Evolutionary conservation across 208 protist species (phyloP).

Genomic region (Angomonas ambiguus): DNA sequence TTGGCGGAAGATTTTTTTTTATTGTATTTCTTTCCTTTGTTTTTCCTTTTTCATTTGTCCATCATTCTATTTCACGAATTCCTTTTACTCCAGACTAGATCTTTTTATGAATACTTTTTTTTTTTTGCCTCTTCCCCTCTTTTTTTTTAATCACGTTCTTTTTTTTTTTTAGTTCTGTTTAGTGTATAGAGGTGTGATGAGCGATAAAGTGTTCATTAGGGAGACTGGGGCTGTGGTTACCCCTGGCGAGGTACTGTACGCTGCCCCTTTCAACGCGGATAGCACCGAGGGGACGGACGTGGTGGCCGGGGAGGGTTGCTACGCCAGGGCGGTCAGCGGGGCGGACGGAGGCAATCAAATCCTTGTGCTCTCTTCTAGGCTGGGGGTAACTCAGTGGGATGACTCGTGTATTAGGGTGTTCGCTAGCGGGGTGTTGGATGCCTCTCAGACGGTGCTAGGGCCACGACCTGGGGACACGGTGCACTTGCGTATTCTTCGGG

Average conservation of each 20-base stretch:
- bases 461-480: constrained; percentile 55
- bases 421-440: neutral
- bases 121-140: neutral
- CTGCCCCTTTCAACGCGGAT: constrained; percentile 16
- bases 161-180: constrained; percentile 5
- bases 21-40: neutral
- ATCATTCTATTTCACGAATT: neutral
- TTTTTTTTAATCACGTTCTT: constrained; percentile 16
- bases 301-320: constrained; percentile 50
- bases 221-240: neutral
- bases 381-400: constrained; percentile 75
- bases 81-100: too few relatives aligned
- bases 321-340: constrained; percentile 26
- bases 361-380: constrained; percentile 33
- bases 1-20: neutral
- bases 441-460: constrained; percentile 26
- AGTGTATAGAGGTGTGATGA: neutral
- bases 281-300: constrained; percentile 18
- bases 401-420: constrained; percentile 49
- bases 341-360: constrained; percentile 8
- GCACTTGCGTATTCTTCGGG: constrained; percentile 55
- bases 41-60: neutral
- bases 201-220: neutral
- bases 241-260: neutral
- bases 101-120: neutral